Base-by-base conservation (phyloP, 2,329 filamentous ascomycete species). In the Graphiopsis chlorocephala region DNA sequence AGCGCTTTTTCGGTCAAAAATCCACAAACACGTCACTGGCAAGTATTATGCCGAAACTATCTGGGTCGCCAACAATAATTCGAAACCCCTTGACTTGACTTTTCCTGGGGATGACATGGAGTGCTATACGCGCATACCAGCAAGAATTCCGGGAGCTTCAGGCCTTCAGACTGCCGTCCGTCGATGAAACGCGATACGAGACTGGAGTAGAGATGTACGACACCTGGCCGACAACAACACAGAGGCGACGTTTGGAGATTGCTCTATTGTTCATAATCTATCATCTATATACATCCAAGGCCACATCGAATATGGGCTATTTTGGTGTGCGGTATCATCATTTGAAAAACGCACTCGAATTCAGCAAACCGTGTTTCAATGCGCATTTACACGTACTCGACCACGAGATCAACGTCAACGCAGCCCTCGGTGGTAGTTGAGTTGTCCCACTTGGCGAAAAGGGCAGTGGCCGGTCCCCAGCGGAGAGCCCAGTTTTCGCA, bases 391-490 rank as follows among this genome's bases (percentile, higher is more conserved):
- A 47, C 38, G 56, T 65, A 65, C 50, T 65, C 63, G 31, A 50
- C 63, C 20, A 62, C 63, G 25, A 65, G 63, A 33, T 65, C 63
- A 11, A 59, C 31, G 17, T 65, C 63, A 20, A 53, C 58, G 31
- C 63, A 65, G 31, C 58, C 63, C 33, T 63, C 61, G 17, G 50
- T 57, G 52, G 63, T 66, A 12, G 59, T 65, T 15, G 45, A 53
- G 26, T 66, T 65, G 20, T 38, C 47, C 62, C 53, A 65, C 33
- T 61, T 66, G 53, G 65, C 66, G 58, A 58, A 66, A 10, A 68
- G 48, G 7, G 66, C 66, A 33, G 53, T 66, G 14, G 66, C 65
- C 15, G 33, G 42, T 17, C 66, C 65, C 57, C 62, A 66, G 4
- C 64, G 61, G 3, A 68, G 59, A 47, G 65, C 31, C 53, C 64